phyloP scores from a whole-genome alignment of 495 filamentous ascomycete species.

The Cryomyces antarcticus region DNA sequence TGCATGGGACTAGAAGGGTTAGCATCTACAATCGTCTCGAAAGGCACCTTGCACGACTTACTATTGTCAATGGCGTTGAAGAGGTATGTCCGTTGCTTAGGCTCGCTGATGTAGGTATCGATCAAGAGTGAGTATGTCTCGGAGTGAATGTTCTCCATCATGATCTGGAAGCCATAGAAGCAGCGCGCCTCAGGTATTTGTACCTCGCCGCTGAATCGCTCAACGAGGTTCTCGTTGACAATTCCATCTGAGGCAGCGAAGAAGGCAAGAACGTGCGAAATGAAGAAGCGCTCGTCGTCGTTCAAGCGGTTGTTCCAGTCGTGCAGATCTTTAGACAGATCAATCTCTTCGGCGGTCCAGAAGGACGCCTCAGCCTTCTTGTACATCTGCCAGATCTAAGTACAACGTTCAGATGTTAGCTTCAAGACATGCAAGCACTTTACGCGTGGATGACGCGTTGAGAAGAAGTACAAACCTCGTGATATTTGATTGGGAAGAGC shows the following conservation, averaged over 20 bases:
- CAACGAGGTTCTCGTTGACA: constrained; percentile 97
- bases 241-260: constrained; percentile 99
- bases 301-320: constrained; percentile 97
- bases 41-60: constrained; percentile 21
- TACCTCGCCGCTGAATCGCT: constrained; percentile 93
- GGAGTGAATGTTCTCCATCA: constrained; percentile 99
- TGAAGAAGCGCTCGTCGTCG: constrained; percentile 93
- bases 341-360: constrained; percentile 99
- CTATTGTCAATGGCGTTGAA: constrained; percentile 98
- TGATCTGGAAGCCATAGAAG: constrained; percentile 99
- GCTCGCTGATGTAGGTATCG: constrained; percentile 99
- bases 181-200: constrained; percentile 95
- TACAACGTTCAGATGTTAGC: constrained; percentile 9
- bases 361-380: constrained; percentile 99
- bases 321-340: constrained; percentile 94
- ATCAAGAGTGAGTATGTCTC: constrained; percentile 99
- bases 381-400: constrained; percentile 99
- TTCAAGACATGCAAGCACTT: constrained; percentile 28
- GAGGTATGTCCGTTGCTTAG: constrained; percentile 80
- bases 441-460: constrained; percentile 35
- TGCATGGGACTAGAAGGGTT: constrained; percentile 56
- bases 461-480: constrained; percentile 53
- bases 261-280: constrained; percentile 97
- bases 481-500: constrained; percentile 96
- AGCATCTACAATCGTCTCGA: constrained; percentile 4